Evolutionary conservation across 2,329 filamentous ascomycete species (phyloP).

Genomic region (Raffaelea albimanens): DNA sequence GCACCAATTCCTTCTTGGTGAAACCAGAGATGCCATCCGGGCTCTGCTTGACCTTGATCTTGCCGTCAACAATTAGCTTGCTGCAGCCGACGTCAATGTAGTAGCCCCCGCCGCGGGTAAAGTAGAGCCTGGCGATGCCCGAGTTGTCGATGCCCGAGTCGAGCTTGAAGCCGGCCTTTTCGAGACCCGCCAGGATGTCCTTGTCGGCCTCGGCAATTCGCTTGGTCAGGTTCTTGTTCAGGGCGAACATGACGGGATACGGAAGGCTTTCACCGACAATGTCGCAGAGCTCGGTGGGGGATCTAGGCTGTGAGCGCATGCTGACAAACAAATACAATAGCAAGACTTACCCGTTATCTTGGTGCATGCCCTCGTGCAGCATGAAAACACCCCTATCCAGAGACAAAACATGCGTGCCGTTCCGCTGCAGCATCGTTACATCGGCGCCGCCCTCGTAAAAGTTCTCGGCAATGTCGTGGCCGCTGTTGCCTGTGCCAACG

Average conservation of each 20-base stretch:
- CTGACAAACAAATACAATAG: no score
- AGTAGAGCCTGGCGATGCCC: conserved; percentile 47
- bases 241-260: conserved; percentile 13
- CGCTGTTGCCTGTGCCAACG: conserved; percentile 47
- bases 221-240: conserved; percentile 32
- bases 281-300: conserved; percentile 41
- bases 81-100: conserved; percentile 47
- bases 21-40: conserved; percentile 36
- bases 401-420: conserved; percentile 43
- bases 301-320: no score
- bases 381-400: conserved; percentile 19
- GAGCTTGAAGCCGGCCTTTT: conserved; percentile 45
- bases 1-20: conserved; percentile 23
- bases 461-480: conserved; percentile 47
- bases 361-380: not conserved
- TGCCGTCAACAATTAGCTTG: conserved; percentile 43
- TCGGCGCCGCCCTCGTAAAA: conserved; percentile 45
- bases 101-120: conserved; percentile 48
- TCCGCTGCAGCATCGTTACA: conserved; percentile 50
- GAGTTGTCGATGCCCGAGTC: conserved; percentile 44
- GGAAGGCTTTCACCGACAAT: not conserved
- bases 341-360: no score
- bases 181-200: conserved; percentile 35
- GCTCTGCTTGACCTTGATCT: conserved; percentile 42
- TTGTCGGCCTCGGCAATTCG: conserved; percentile 24